Percentiles rank a stretch among this genome's conserved stretches.
Conservation (phyloP, 257 asterid genomes). For the Solanum etuberosum region DNA sequence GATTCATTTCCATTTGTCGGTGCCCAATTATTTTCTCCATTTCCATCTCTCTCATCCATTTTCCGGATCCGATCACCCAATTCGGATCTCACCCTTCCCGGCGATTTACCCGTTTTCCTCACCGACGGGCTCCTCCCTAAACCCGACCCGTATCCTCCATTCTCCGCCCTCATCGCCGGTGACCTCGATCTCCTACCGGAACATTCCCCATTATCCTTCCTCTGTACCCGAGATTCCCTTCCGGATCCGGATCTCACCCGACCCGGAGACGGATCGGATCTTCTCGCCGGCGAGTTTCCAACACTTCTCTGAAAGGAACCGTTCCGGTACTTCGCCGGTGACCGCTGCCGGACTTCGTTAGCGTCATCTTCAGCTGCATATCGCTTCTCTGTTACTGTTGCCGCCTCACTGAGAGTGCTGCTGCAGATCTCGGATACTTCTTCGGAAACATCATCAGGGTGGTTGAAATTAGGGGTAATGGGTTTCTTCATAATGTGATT, state of each 20-base stretch:
- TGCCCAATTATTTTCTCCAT: constrained; percentile 24
- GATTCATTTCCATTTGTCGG: constrained; percentile 43
- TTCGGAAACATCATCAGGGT: constrained; percentile 5
- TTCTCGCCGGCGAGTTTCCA: constrained; percentile 43
- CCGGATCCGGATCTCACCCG: constrained; percentile 24
- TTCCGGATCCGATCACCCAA: constrained; percentile 31
- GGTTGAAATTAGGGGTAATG: not conserved
- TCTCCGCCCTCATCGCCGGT: constrained; percentile 38
- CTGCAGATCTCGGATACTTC: constrained; percentile 22
- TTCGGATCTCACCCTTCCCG: constrained; percentile 51
- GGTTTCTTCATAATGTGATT: not conserved
- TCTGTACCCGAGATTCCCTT: not conserved
- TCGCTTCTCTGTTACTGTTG: not conserved
- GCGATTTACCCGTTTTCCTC: constrained; percentile 48
- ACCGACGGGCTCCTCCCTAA: constrained; percentile 34
- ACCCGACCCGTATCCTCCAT: constrained; percentile 14
- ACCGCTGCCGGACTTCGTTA: constrained; percentile 23
- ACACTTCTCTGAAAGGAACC: constrained; percentile 10
- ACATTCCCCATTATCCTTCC: constrained; percentile 36
- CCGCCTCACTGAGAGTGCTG: constrained; percentile 12
- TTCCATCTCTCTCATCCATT: constrained; percentile 11
- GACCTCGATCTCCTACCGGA: constrained; percentile 66
- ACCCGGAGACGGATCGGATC: constrained; percentile 42
- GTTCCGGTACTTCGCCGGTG: constrained; percentile 38
- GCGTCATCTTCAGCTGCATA: constrained; percentile 8